Conservation (phyloP, 371 early-diverging fungal genomes). For the Rhizopus microsporus region DNA sequence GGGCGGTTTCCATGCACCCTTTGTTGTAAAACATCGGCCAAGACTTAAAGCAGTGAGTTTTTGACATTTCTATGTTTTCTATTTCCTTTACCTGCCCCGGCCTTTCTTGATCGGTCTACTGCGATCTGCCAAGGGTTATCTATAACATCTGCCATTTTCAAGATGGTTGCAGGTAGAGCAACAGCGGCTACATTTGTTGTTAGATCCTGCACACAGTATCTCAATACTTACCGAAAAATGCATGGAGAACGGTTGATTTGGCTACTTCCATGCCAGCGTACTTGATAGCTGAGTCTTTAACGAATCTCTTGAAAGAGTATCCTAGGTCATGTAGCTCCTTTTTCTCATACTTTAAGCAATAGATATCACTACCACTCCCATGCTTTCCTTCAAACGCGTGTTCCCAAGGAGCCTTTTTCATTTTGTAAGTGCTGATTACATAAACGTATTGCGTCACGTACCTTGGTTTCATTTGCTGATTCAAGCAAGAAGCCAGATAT, state of each 20-base stretch:
- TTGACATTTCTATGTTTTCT: neutral
- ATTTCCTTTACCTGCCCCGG: conserved; percentile 62
- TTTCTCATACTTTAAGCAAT: conserved; percentile 76
- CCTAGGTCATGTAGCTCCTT: conserved; percentile 78
- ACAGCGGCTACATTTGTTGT: conserved; percentile 67
- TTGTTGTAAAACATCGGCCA: conserved; percentile 79
- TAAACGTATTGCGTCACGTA: conserved; percentile 5
- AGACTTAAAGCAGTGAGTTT: conserved; percentile 36
- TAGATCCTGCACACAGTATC: too few relatives aligned
- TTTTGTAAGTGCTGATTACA: conserved; percentile 11
- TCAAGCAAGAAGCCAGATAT: conserved; percentile 64
- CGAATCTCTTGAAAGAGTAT: conserved; percentile 72
- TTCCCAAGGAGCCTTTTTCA: conserved; percentile 56
- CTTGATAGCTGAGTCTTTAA: conserved; percentile 80
- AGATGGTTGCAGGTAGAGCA: conserved; percentile 67
- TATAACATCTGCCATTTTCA: conserved; percentile 58
- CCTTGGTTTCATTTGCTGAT: conserved; percentile 37
- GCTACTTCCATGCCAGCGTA: conserved; percentile 87
- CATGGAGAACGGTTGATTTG: conserved; percentile 82
- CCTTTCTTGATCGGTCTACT: conserved; percentile 84
- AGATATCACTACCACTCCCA: conserved; percentile 50
- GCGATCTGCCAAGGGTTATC: conserved; percentile 96
- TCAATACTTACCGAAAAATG: conserved; percentile 54
- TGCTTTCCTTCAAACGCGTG: conserved; percentile 35
- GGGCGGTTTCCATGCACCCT: conserved; percentile 92